Evolutionary conservation across 495 filamentous ascomycete genomes (phyloP).

Genomic region (Penicillium simplicissimum): DNA sequence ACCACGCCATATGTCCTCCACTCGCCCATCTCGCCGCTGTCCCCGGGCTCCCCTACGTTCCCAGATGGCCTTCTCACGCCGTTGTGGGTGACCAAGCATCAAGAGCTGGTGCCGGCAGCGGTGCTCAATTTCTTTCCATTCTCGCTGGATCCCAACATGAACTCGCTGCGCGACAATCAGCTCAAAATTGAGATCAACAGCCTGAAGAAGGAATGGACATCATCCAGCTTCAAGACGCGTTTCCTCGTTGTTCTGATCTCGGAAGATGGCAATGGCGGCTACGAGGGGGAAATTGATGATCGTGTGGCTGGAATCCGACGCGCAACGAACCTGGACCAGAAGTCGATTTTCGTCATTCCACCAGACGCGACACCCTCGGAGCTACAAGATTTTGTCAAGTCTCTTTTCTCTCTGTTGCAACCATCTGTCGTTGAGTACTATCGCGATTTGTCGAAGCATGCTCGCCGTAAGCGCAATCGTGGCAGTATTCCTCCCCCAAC

Average conservation of each 20-base stretch:
- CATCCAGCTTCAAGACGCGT: conserved; percentile 70
- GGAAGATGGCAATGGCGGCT: conserved; percentile 60
- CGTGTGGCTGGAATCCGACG: conserved; percentile 72
- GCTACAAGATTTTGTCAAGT: conserved; percentile 63
- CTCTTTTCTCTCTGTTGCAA: conserved; percentile 59
- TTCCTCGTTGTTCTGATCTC: conserved; percentile 77
- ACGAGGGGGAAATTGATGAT: conserved; percentile 67
- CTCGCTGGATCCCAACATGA: conserved; percentile 65
- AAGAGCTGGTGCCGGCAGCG: conserved; percentile 75
- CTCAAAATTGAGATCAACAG: conserved; percentile 85
- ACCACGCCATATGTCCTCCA: conserved; percentile 60
- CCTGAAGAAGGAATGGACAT: conserved; percentile 62
- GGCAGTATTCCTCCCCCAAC: conserved; percentile 76
- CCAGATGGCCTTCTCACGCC: conserved; percentile 84
- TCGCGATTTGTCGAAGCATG: conserved; percentile 84
- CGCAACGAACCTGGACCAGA: conserved; percentile 76
- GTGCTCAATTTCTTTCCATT: conserved; percentile 74
- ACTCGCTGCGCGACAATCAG: conserved; percentile 77
- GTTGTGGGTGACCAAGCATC: conserved; percentile 83
- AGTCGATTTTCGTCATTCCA: conserved; percentile 75
- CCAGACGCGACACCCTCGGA: conserved; percentile 61
- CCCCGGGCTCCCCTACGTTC: conserved; percentile 74
- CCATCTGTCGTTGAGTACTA: conserved; percentile 78
- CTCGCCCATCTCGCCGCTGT: conserved; percentile 85
- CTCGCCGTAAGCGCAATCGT: conserved; percentile 77